Base-by-base conservation (phyloP, 768 basidiomycete genomes). In the Agaricus blazei region DNA sequence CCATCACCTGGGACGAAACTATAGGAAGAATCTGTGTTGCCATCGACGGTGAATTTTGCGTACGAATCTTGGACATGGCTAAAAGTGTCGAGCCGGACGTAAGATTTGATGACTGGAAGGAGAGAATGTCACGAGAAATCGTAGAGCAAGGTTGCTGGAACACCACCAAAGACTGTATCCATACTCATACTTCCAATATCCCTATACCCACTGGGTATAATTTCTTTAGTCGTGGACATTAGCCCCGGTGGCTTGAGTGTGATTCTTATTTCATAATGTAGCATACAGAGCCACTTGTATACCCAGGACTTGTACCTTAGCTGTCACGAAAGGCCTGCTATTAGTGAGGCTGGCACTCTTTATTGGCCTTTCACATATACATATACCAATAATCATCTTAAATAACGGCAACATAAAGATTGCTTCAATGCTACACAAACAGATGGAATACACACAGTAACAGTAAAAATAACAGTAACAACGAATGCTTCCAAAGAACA, bases 1-100 rank as follows among this genome's bases (percentile, higher is more conserved):
- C 80, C 15, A 75, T 86, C 34, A 72, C 80, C 6, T 88, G 83
- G 82, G 86, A 88, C 58, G 85, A 88, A 64, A 71, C 75, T 24
- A 81, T 79, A 11, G 85, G 85, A 3, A 73, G 84, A 38, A 71
- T 87, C 12, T 79, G 80, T 60, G 67, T 85, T 6, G 77, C 78
- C 44, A 69, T 73, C 31, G 72, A 72, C 11, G 61, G 73, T 7
- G 75, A 74, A 28, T 52, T 68, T 3, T 57, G 66, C 12, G 69
- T 85, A 42, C 65, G 71, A 31, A 72, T 85, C 34, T 62, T 80
- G 54, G 83, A 85, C 61, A 77, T 80, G 47, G 76, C 76, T 5
- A 56, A 61, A 45, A 59, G 56, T 1, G 58, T 66, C 9, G 52
- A 61, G 11, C 66, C 70, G 34, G 65, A 71, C 54, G 58, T 57